Conservation (phyloP, 345 rosid species). For the Nephelium lappaceum region DNA sequence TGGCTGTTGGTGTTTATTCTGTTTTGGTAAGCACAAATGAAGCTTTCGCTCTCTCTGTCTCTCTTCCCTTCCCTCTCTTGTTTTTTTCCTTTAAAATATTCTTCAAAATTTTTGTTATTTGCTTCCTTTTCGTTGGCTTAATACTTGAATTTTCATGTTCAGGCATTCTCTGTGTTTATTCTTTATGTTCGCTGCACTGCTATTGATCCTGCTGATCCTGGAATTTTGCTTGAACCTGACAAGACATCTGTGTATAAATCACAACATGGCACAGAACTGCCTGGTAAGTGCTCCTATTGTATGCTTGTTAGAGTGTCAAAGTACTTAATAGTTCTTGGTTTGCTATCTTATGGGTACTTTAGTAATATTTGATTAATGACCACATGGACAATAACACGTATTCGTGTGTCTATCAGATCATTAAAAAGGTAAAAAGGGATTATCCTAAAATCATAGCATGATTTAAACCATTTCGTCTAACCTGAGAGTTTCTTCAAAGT, state of each 20-base stretch:
- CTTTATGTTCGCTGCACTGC: slow-evolving; percentile 86
- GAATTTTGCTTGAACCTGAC: slow-evolving; percentile 62
- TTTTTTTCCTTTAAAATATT: neutral
- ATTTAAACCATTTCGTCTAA: neutral
- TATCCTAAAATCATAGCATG: neutral
- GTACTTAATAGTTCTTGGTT: neutral
- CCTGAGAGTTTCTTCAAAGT: slow-evolving; percentile 2
- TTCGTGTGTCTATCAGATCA: neutral
- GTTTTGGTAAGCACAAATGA: slow-evolving; percentile 53
- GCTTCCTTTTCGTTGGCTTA: neutral
- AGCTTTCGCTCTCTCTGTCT: neutral
- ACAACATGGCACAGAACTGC: slow-evolving; percentile 43
- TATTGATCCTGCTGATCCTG: slow-evolving; percentile 96
- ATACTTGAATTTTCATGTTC: slow-evolving; percentile 17
- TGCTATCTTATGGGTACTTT: neutral
- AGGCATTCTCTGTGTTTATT: slow-evolving; percentile 78
- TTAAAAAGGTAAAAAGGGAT: neutral
- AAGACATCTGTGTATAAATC: slow-evolving; percentile 59
- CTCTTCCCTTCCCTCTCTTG: neutral
- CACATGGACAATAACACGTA: neutral
- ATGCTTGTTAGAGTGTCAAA: neutral
- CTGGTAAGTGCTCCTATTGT: slow-evolving; percentile 38
- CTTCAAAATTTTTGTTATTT: neutral
- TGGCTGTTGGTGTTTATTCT: slow-evolving; percentile 75
- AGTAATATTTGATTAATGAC: neutral